Percentiles rank a stretch among this genome's conserved stretches.
phyloP scores from a whole-genome alignment of 495 filamentous ascomycete species.

The Usnea hakonensis region DNA sequence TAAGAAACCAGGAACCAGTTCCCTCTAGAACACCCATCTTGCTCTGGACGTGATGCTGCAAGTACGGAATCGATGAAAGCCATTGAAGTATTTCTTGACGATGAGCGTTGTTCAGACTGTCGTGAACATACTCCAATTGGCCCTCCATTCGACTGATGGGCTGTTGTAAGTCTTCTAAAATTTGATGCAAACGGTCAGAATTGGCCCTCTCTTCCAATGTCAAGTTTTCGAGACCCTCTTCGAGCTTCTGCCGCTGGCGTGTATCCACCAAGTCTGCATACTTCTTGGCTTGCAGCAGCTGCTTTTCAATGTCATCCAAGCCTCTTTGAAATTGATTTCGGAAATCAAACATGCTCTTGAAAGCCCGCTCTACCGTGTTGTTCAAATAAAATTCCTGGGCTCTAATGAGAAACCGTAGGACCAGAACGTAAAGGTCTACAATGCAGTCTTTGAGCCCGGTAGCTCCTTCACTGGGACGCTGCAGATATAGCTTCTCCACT shows the following conservation, averaged over 20 bases:
- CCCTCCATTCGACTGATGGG: constrained; percentile 3
- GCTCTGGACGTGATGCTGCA: constrained; percentile 11
- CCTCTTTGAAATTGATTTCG: neutral
- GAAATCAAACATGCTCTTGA: neutral
- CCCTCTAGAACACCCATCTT: constrained; percentile 3
- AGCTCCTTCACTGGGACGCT: no score
- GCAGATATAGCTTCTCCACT: no score
- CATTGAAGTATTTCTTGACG: constrained; percentile 12
- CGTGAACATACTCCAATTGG: constrained; percentile 9
- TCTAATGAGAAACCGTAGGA: neutral
- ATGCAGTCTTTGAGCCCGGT: neutral
- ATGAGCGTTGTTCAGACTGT: neutral
- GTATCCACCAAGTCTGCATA: neutral
- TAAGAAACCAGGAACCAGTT: constrained; percentile 17
- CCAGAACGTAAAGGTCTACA: neutral
- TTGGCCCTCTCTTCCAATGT: neutral
- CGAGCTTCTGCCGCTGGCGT: neutral
- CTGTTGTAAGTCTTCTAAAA: neutral
- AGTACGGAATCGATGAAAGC: constrained; percentile 15
- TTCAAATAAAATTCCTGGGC: neutral
- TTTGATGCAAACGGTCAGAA: neutral
- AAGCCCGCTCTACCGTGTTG: neutral
- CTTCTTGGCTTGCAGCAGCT: neutral
- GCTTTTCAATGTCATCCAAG: neutral
- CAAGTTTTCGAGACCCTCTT: neutral